Evolutionary conservation across 768 basidiomycete genomes (phyloP), one percentile per base, ranked within the genome.

Genomic region (Termitomyces sp.): DNA sequence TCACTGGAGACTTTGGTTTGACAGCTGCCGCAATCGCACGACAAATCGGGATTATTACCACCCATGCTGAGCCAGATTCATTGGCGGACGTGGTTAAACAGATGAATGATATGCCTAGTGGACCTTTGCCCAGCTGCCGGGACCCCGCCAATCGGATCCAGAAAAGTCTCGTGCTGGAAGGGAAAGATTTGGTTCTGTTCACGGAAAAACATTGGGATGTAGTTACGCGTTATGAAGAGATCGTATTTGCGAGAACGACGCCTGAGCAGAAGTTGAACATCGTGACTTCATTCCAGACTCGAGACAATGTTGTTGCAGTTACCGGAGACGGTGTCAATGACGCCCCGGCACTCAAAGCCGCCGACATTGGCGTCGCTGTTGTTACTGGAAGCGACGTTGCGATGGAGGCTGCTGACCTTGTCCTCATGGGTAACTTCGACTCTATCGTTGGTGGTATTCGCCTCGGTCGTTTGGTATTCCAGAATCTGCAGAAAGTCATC

Each of bases 261-360:
- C 81, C 81, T 3, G 77, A 82, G 58, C 80, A 82, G 64, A 83
- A 83, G 61, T 70, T 84, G 58, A 67, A 73, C 14, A 84, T 84
- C 56, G 80, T 84, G 17, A 76, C 77, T 55, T 74, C 77, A 30
- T 71, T 81, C 59, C 79, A 82, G 51, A 61, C 66, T 4, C 68
- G 79, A 1, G 77, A 74, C 4, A 75, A 76, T 54, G 74, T 77
- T 5, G 79, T 82, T 9, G 80, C 79, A 1, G 80, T 77, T 1
- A 75, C 76, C 0, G 83, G 83, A 2, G 83, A 85, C 58, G 84
- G 84, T 41, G 77, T 79, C 22, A 81, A 81, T 52, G 80, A 81
- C 60, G 73, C 74, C 0, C 76, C 79, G 0, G 75, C 78, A 0
- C 65, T 83, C 37, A 81, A 80, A 62, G 77, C 72, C 0, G 73